Conservation (phyloP, 2,329 filamentous ascomycete genomes). For the Leptodontidium sp. region DNA sequence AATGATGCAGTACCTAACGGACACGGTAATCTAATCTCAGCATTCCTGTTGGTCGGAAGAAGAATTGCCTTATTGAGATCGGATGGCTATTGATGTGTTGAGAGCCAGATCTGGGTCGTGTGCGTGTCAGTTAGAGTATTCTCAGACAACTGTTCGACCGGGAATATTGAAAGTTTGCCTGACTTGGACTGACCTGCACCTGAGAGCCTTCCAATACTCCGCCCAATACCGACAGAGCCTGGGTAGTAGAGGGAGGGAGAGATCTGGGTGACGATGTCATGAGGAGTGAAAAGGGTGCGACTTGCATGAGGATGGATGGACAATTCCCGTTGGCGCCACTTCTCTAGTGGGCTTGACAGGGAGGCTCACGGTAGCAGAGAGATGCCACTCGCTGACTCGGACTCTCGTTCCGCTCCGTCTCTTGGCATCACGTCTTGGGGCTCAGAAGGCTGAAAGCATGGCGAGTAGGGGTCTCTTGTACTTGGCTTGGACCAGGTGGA, state of each 20-base stretch:
- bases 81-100: too few species aligned
- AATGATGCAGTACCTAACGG: neutral
- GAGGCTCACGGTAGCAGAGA: neutral
- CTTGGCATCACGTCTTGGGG: conserved; percentile 18
- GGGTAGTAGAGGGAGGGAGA: neutral
- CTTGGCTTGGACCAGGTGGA: too few species aligned
- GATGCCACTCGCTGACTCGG: conserved; percentile 12
- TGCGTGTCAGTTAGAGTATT: too few species aligned
- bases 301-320: conserved; percentile 4
- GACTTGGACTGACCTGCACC: too few species aligned
- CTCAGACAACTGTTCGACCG: too few species aligned
- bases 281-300: neutral
- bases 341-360: neutral
- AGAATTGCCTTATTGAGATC: too few species aligned
- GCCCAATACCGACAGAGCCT: too few species aligned
- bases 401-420: neutral
- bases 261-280: neutral
- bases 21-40: neutral
- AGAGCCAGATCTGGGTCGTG: too few species aligned
- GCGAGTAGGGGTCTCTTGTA: neutral
- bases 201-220: too few species aligned
- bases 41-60: too few species aligned
- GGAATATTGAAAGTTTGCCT: too few species aligned
- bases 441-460: conserved; percentile 16
- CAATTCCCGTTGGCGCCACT: conserved; percentile 19